These are phyloP conservation scores for Penicillium canescens DNA, from an alignment of 495 filamentous ascomycete species.

Conservation along the genomic window DNA sequence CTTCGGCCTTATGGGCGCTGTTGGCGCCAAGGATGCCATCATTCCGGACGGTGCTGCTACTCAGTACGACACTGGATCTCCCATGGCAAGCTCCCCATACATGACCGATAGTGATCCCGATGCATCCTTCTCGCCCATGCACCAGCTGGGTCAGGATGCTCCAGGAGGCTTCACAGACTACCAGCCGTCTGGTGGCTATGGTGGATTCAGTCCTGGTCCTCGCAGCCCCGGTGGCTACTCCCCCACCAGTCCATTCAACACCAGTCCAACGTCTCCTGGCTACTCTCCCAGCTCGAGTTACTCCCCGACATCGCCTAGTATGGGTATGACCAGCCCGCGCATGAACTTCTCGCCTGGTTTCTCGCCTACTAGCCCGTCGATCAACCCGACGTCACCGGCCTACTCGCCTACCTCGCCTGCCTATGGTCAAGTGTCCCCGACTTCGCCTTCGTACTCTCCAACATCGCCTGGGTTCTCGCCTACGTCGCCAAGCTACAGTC, in stretches of 20 bases:
- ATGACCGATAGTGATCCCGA: constrained; percentile 76
- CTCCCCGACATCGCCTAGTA: constrained; percentile 63
- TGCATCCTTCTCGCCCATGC: constrained; percentile 88
- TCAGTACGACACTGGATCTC: constrained; percentile 91
- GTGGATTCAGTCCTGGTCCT: constrained; percentile 64
- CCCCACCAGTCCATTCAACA: constrained; percentile 76
- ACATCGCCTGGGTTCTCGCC: constrained; percentile 84
- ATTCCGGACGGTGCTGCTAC: constrained; percentile 82
- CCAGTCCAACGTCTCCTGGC: constrained; percentile 73
- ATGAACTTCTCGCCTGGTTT: constrained; percentile 55
- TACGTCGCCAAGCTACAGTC: constrained; percentile 64
- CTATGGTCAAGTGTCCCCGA: constrained; percentile 63
- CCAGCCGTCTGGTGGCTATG: constrained; percentile 49
- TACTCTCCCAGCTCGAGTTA: constrained; percentile 76
- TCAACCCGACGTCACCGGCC: constrained; percentile 73
- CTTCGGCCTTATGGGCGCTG: constrained; percentile 73
- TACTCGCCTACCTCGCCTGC: constrained; percentile 83
- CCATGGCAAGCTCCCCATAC: constrained; percentile 76
- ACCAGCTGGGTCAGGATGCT: constrained; percentile 69
- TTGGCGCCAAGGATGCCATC: constrained; percentile 69
- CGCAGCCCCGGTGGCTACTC: constrained; percentile 70
- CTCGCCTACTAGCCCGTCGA: constrained; percentile 68
- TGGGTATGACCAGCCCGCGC: constrained; percentile 57
- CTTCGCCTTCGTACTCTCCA: constrained; percentile 74
- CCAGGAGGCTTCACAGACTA: constrained; percentile 74